Base-by-base conservation (phyloP, 148 eudicot genomes). In the Camellia lanceoleosa region DNA sequence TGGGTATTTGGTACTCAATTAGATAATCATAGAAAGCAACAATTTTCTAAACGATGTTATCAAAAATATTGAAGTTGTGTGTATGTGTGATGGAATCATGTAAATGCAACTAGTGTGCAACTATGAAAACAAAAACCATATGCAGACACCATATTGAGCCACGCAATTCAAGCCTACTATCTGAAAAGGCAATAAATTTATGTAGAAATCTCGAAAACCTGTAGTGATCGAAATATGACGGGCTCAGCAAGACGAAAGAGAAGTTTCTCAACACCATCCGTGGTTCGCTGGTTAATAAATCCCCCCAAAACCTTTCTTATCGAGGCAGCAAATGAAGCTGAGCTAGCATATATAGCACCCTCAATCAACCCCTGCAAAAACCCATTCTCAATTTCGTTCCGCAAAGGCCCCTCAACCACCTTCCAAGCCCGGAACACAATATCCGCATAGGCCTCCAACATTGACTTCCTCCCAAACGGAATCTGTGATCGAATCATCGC, bases 181-280 rank as follows among this genome's bases (percentile, higher is more conserved):
- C 46, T 18, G 30, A 23, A 23, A 23, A 38, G n/a, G 58, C 68
- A 75, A 14, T 46, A 61, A 47, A 30, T 4, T 7, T 59, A 41
- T 9, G 15, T 30, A 62, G 62, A 23, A 54, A 62, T 38, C 9
- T 6, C 0, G n/a, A 68, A 62, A 80, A 96, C 99, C 99, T 96
- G 97, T 80, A 96, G 86, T 4, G 94, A 94, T 52, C 98, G 91
- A 60, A 93, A 96, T 68, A 96, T 85, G 20, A 96, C 85, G 73
- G 98, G 99, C 85, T 96, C 97, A 30, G 99, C 92, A 23, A 96
- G 91, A 62, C 89, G 85, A 85, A 92, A 96, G 63, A 96, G 86
- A 75, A 94, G 89, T 83, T 90, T 94, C 80, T 93, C 99, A 12
- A 96, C 98, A 7, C 95, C 99, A 61, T 86, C 92, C 59, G 85